Conservation (phyloP, 1,284 basidiomycete genomes). For the Ganoderma sinense region DNA sequence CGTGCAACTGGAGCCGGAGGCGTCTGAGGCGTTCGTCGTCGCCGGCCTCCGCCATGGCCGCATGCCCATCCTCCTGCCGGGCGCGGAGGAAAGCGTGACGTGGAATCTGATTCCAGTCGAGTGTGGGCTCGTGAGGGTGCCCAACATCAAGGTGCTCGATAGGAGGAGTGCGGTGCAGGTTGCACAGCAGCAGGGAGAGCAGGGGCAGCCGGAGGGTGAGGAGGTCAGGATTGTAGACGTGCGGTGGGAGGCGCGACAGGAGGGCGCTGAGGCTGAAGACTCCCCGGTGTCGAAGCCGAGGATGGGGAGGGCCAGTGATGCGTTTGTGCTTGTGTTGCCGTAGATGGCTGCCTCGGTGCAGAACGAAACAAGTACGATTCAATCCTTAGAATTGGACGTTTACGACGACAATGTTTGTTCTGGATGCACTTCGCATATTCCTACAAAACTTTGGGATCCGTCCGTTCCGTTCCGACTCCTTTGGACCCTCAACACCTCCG, state of each 20-base stretch:
- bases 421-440: not conserved
- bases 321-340: conserved; percentile 24
- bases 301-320: conserved; percentile 12
- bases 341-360: too few relatives aligned
- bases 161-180: conserved; percentile 46
- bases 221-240: conserved; percentile 61
- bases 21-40: conserved; percentile 71
- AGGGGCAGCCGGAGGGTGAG: conserved; percentile 46
- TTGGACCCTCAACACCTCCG: not conserved
- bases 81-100: conserved; percentile 64
- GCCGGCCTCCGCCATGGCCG: conserved; percentile 73
- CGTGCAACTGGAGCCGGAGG: conserved; percentile 73
- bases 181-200: conserved; percentile 12
- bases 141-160: conserved; percentile 65
- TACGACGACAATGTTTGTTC: not conserved
- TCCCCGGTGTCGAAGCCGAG: conserved; percentile 1
- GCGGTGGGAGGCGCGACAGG: conserved; percentile 29
- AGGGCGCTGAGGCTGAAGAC: conserved; percentile 17
- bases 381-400: too few relatives aligned
- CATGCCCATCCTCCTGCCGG: conserved; percentile 73
- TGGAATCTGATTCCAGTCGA: conserved; percentile 78
- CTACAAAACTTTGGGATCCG: not conserved
- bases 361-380: not conserved
- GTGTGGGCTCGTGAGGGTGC: conserved; percentile 69
- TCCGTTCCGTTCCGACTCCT: not conserved